Evolutionary conservation across 2,329 filamentous ascomycete genomes (phyloP), one percentile per base, ranked within the genome.

Genomic region (Alternaria infectoria): DNA sequence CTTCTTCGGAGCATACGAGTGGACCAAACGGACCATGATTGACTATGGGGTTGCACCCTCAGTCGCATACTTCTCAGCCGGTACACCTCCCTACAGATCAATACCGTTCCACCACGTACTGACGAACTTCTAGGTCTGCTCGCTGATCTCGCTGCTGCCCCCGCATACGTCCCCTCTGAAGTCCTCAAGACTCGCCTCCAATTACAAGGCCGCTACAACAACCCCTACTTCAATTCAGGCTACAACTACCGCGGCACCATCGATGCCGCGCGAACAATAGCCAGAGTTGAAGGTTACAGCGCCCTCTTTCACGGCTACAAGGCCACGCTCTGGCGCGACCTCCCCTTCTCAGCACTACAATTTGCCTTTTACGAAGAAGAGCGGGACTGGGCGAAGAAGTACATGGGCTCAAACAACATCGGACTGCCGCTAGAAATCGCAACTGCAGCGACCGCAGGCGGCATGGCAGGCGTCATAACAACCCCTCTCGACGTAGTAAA

Each of bases 291-390:
- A 82, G 96, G 96, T 1, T 85, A 93, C 57, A 85, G 88, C 0
- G 96, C 96, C 17, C 86, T 99, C 23, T 99, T 97, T 79, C 91
- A 97, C 72, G 96, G 96, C n/a, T 99, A 96, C 83, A 96, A 96
- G 79, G 96, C 96, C 11, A 99, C 96, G 0, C 88, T 99, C 4
- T 96, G 92, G 82, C 91, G 96, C 62, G 96, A 99, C 74, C 86
- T 99, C 21, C 96, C 96, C 2, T 99, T 97, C 77, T 98, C 95
- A 0, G 96, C 96, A 1, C 83, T 99, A 11, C 96, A 99, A 77
- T 98, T 99, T 81, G 95, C 96, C 74, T 97, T 99, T 78, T 99
- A 97, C 84, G 96, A 99, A 80, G 93, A 98, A 80, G 94, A 94
- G 77, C 92, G 94, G 74, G 88, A 86, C 49, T 88, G 93, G 86